Evolutionary conservation across 2,329 filamentous ascomycete species (phyloP).

Genomic region (Diplocarpon rosae): DNA sequence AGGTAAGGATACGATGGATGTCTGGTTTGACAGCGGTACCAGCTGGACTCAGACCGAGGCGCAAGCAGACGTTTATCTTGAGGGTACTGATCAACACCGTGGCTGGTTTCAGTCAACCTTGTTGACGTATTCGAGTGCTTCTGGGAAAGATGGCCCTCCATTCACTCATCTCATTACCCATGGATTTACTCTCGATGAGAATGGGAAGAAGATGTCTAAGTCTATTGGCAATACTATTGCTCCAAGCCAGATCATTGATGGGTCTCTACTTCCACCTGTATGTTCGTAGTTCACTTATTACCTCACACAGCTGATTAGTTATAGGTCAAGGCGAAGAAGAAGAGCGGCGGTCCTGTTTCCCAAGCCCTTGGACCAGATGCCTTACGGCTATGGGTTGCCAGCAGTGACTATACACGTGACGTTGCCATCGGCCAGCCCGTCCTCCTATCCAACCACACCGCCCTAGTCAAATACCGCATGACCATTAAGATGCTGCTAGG

Average conservation of each 20-base stretch:
- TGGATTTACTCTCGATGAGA: slow-evolving; percentile 80
- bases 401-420: slow-evolving; percentile 83
- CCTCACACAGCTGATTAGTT: not conserved
- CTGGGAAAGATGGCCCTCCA: slow-evolving; percentile 43
- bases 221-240: slow-evolving; percentile 82
- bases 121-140: slow-evolving; percentile 58
- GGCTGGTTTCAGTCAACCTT: slow-evolving; percentile 98
- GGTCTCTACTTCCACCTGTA: slow-evolving; percentile 57
- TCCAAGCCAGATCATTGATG: slow-evolving; percentile 75
- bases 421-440: slow-evolving; percentile 71
- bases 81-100: slow-evolving; percentile 91
- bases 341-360: slow-evolving; percentile 33
- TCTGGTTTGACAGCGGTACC: slow-evolving; percentile 97
- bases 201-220: slow-evolving; percentile 98
- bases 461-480: slow-evolving; percentile 76
- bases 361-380: slow-evolving; percentile 78
- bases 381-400: slow-evolving; percentile 81
- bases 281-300: not conserved
- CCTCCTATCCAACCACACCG: slow-evolving; percentile 63
- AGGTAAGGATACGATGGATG: slow-evolving; percentile 94
- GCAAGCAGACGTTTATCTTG: slow-evolving; percentile 77
- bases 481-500: slow-evolving; percentile 88
- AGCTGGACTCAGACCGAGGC: slow-evolving; percentile 61
- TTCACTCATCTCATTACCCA: slow-evolving; percentile 90
- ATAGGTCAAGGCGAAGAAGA: slow-evolving; percentile 38